Conservation (phyloP, 176 grass and related monocot genomes). For the Coix lacrymajobi region DNA sequence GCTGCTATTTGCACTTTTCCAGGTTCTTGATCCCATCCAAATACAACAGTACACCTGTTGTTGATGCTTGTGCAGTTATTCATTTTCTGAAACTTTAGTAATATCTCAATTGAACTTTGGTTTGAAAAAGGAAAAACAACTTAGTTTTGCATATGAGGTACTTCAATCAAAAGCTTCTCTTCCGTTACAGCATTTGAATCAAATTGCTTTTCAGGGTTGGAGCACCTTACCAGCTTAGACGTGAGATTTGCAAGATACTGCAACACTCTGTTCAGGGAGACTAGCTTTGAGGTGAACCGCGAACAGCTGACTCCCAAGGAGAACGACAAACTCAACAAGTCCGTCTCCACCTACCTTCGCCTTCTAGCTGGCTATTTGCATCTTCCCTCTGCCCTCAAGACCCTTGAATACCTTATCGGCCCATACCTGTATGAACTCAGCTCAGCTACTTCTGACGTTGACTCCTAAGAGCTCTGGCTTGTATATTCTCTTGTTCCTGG, state of each 20-base stretch:
- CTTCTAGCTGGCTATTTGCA: conserved; percentile 77
- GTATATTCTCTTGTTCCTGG: conserved; percentile 23
- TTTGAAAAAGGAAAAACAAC: not conserved
- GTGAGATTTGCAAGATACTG: conserved; percentile 54
- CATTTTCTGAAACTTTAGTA: too few species aligned
- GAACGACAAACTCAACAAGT: conserved; percentile 75
- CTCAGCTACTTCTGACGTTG: conserved; percentile 10
- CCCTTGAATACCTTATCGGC: conserved; percentile 82
- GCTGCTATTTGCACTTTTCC: not conserved
- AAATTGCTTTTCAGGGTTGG: conserved; percentile 55
- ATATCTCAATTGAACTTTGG: not conserved
- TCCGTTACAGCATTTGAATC: not conserved
- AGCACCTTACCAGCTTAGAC: conserved; percentile 49
- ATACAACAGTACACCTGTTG: too few species aligned
- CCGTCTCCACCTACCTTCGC: conserved; percentile 64
- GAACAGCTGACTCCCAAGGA: conserved; percentile 66
- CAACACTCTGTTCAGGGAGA: conserved; percentile 68
- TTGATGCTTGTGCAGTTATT: too few species aligned
- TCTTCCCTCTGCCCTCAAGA: conserved; percentile 61
- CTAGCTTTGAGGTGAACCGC: conserved; percentile 69
- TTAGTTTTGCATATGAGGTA: not conserved
- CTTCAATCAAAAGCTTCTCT: not conserved
- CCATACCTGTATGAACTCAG: conserved; percentile 58
- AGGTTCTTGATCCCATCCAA: not conserved
- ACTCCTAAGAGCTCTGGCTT: not conserved